Evolutionary conservation across 1,284 basidiomycete genomes (phyloP), one percentile per base, ranked within the genome.

Genomic region (Crocinoboletus sp.): DNA sequence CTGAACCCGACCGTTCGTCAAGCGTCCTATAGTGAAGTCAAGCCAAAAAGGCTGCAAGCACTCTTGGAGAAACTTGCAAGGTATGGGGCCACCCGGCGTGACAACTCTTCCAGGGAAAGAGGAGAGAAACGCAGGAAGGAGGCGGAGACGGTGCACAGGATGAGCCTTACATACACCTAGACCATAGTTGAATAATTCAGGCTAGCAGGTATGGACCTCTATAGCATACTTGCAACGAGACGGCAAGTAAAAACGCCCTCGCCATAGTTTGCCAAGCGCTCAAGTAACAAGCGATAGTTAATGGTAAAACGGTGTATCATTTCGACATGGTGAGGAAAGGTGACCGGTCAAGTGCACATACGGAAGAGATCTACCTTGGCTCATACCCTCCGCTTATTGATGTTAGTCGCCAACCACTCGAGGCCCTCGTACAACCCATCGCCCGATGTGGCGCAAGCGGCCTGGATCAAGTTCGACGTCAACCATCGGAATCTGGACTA

Each of bases 361-460:
- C 65, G 67, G 63, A 73, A 73, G 57, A 66, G 61, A 63, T 61
- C 53, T 53, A 56, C 52, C 50, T 45, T 45, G 47, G 55, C 53
- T 80, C 78, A 87, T 70, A 75, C 24, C 76, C 86, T 82, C 66
- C 84, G 80, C 74, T 89, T 89, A 38, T 60, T 64, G 73, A 92
- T 86, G 78, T 93, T 93, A 57, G 81, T 79, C 64, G 85, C 89
- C 77, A 93, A 73, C 92, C 92, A 95, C 73, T 96, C 93, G 57
- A 96, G 78, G 72, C 95, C 95, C 75, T 99, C 96, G 71, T 99
- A 99, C 52, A 99, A 80, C 76, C 95, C 95, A 68, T 99, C 96
- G 64, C 96, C 96, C 62, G 90, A 94, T 43, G 96, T 99, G 49
- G 96, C 96, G 68, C 96, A 99, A 38, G 96, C 95, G 57, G 96